phyloP scores from a whole-genome alignment of 768 basidiomycete genomes.

The Tricholoma matsutake region DNA sequence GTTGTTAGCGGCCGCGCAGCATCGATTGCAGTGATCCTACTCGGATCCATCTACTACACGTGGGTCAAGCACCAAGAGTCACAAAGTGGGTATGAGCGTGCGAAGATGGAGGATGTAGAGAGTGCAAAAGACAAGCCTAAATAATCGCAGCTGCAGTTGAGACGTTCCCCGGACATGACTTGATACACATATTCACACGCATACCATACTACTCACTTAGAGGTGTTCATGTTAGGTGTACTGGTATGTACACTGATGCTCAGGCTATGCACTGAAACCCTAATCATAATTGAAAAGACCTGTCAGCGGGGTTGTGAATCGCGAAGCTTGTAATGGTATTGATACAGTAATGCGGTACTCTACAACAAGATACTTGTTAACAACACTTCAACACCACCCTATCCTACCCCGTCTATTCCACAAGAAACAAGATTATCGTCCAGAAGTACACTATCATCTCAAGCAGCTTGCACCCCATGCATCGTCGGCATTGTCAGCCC shows the following conservation, averaged over 20 bases:
- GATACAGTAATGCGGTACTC: neutral
- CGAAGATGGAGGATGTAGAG: slow-evolving; percentile 64
- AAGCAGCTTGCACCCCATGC: neutral
- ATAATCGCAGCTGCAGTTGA: slow-evolving; percentile 3
- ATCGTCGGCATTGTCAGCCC: slow-evolving; percentile 22
- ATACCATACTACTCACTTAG: neutral
- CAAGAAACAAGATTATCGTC: neutral
- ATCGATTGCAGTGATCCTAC: slow-evolving; percentile 78
- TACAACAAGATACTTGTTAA: neutral
- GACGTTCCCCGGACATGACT: neutral
- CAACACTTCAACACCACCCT: neutral
- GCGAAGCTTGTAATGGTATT: neutral
- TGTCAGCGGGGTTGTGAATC: neutral
- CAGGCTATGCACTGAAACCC: neutral
- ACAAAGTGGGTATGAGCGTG: slow-evolving; percentile 54
- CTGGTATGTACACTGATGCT: neutral
- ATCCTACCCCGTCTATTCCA: neutral
- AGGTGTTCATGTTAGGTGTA: neutral
- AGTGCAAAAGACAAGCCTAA: slow-evolving; percentile 34
- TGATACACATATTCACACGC: neutral
- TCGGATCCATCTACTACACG: slow-evolving; percentile 82
- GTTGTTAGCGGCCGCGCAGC: slow-evolving; percentile 67
- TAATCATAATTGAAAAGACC: neutral
- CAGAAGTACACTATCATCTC: neutral
- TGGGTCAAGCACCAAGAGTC: slow-evolving; percentile 82